Base-by-base conservation (phyloP, 1,284 basidiomycete species). In the Naganishia liquefaciens region DNA sequence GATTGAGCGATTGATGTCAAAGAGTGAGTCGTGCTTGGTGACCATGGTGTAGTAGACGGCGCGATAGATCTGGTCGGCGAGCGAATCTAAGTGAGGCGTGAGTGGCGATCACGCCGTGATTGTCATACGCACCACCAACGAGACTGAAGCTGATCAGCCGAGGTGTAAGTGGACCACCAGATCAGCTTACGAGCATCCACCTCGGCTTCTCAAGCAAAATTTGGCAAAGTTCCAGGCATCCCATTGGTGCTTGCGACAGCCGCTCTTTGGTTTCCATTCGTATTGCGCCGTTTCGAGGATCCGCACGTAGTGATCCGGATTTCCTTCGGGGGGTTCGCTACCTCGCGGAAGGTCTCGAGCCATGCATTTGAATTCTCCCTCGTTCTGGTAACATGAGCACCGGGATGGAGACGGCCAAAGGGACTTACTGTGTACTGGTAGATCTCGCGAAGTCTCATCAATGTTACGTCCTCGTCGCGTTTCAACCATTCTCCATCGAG, bases 281-380 rank as follows among this genome's bases (percentile, higher is more conserved):
- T 63, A 63, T 23, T 63, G 51, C 9, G 62, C 51, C 23, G 46
- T 50, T 21, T 63, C 62, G 2, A 63, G 23, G n/a, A 63, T 52
- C 13, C 62, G 42, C 21, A 52, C 51, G 13, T 40, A 46, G 39
- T 28, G 43, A 11, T 28, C 52, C 4, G 62, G 62, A 33, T 63
- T 43, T 2, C 30, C 42, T 15, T 23, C 42, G n/a, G 25, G 39
- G 3, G 54, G 54, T 42, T 42, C 39, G 13, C 40, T 40, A 11
- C 54, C 54, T 9, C 54, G 54, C 23, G 54, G 54, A 9, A 27
- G 25, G 19, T 55, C 54, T n/a, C 25, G 25, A 23, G 54, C 54
- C 21, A 40, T 39, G 42, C 54, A 55, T 15, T 40, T 42, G 40
- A 55, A 42, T 15, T 27, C 23, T 43, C 54, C 54, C 19, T 27